Conservation (phyloP, 106 monocot species). For the Allium sativum region DNA sequence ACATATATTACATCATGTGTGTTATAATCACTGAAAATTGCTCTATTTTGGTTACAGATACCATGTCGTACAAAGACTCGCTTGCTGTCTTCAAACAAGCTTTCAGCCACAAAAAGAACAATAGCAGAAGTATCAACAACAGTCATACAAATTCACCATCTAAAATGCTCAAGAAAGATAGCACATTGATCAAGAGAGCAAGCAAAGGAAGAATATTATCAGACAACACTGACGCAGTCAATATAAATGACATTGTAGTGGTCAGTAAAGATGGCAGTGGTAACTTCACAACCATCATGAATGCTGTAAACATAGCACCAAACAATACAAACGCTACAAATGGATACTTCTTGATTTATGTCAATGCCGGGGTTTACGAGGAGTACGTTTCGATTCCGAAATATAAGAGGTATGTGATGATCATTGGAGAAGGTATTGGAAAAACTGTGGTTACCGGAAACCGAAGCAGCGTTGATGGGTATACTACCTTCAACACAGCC, state of each 20-base stretch:
- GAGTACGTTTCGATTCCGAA: conserved; percentile 29
- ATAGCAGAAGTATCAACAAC: no score
- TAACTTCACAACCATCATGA: conserved; percentile 36
- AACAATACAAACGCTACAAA: conserved; percentile 19
- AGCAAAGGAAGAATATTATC: no score
- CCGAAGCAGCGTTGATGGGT: not conserved
- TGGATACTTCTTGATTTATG: conserved; percentile 44
- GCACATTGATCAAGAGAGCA: no score
- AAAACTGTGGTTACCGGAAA: not conserved
- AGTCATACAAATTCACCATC: no score
- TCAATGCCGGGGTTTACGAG: conserved; percentile 36
- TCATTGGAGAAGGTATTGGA: not conserved
- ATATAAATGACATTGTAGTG: conserved; percentile 15
- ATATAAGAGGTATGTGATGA: not conserved
- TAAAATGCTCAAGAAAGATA: no score
- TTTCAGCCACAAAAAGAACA: no score
- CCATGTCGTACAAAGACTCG: no score
- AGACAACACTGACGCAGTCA: no score
- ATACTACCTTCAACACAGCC: not conserved
- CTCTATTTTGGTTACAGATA: no score
- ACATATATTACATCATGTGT: no score
- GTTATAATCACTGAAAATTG: no score
- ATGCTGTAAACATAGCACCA: conserved; percentile 35
- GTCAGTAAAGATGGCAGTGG: conserved; percentile 34
- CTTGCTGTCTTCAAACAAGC: no score